Evolutionary conservation across 2,329 filamentous ascomycete species (phyloP), one percentile per base, ranked within the genome.

Genomic region (Tolypocladium amazonense): DNA sequence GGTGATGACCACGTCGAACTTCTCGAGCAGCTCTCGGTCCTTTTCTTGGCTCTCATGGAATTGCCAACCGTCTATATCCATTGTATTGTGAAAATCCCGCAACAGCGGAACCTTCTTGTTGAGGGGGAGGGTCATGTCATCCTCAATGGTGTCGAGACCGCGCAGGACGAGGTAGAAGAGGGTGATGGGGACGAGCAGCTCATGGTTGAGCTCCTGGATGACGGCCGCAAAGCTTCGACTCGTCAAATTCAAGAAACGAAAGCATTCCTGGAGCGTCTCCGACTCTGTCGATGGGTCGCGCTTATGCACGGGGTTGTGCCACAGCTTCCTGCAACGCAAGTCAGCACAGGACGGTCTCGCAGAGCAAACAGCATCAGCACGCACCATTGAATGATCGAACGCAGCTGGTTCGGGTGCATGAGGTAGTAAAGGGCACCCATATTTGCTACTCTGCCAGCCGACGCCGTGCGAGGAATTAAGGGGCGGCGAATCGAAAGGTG

Each of bases 141-240:
- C 94, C 76, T 99, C 94, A 62, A 99, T 90, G n/a, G 94, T 99
- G 75, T 99, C 94, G 57, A 99, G 83, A 55, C 90, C 94, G 62
- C 94, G 90, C 59, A 99, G 82, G 58, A 91, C 84, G 35, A 99
- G 84, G 78, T 99, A 99, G 81, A 99, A 99, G 12, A 97, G 80
- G 59, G 88, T 86, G 54, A 97, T 83, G 30, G 94, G 92, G 47
- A 97, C 84, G 41, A 97, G 84, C 38, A 99, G 86, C 76, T 99
- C 93, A 1, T 92, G 92, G 71, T 97, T 92, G 52, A 99, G 83
- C 77, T 99, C 94, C 76, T 96, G 86, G 65, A 99, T 99, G 71
- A 99, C 94, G 55, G 91, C 82, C 58, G 88, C 81, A 75, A 99
- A 99, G 73, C 92, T 97, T 62, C 94, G 89, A 72, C 92, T 97